Base-by-base conservation (phyloP, 1,139 yeast species). In the Blastobotrys persicus region DNA sequence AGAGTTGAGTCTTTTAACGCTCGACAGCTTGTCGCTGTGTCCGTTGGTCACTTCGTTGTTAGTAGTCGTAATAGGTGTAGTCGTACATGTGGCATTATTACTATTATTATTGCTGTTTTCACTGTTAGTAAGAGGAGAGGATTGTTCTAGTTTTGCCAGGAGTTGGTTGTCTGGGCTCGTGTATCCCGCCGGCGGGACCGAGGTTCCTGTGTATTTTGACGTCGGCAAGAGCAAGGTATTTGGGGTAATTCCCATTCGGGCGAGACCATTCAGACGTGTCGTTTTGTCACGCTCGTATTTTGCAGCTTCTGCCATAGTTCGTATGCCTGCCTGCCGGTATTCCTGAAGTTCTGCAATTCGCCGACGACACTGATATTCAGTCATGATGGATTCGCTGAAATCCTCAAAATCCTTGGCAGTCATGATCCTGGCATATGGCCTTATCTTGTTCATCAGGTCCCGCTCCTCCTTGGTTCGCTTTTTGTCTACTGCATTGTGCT, bases 261-360 rank as follows among this genome's bases (percentile, higher is more conserved):
- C 58, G 31, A 62, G 42, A 0, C 68, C 63, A 35, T 59, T 60
- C 31, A 61, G 55, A 2, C 73, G 58, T 7, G 58, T 78, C 35
- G 81, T 74, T 66, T 88, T 88, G 65, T 94, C 98, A 63, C 88
- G 85, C 65, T 94, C 98, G 65, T 81, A 92, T 64, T 83, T 86
- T 43, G 77, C 72, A 4, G 98, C 98, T 51, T 80, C 87, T 51
- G 91, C 97, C 48, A 88, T 61, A 0, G 89, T 81, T 2, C 89
- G 85, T 44, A 92, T 78, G 2, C 99, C 99, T 64, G 88, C 83
- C 43, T 84, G 78, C 54, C 99, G 79, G 89, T 96, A 94, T 61
- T 85, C 92, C 66, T 92, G 98, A 38, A 94, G 71, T 69, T 89
- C 97, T 48, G 85, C 85, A 49, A 92, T 89, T 54, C 95, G 77